Percentiles rank a stretch among this genome's conserved stretches.
Evolutionary conservation across 805 yeast species (phyloP).

Genomic region (Ogataea methylovora): DNA sequence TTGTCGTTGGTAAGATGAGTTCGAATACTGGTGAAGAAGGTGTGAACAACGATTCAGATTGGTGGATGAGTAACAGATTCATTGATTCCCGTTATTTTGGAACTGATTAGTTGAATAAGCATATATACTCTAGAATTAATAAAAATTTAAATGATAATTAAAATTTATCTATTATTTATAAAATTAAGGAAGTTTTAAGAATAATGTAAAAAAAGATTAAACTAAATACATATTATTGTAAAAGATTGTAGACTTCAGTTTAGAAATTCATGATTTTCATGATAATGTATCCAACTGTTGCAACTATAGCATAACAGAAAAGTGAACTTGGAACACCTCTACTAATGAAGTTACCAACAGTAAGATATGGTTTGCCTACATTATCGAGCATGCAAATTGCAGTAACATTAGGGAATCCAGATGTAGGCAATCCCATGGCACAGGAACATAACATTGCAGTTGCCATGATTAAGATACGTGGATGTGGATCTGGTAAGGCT

Average conservation of each 20-base stretch:
- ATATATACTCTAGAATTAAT: too few relatives aligned
- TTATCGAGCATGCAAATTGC: conserved; percentile 94
- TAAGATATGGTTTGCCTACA: conserved; percentile 81
- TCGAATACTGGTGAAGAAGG: conserved; percentile 18
- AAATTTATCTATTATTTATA: too few relatives aligned
- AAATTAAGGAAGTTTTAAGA: too few relatives aligned
- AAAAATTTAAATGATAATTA: too few relatives aligned
- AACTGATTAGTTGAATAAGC: too few relatives aligned
- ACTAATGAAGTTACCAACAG: conserved; percentile 78
- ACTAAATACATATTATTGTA: too few relatives aligned
- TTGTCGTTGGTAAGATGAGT: conserved; percentile 66
- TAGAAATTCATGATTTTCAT: conserved; percentile 54
- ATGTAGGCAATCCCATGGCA: conserved; percentile 97
- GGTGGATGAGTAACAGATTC: conserved; percentile 61
- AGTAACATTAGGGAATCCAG: conserved; percentile 96
- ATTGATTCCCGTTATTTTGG: conserved; percentile 79
- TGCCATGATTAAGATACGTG: conserved; percentile 67
- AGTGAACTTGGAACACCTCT: conserved; percentile 88
- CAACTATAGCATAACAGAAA: conserved; percentile 62
- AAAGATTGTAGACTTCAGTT: neutral
- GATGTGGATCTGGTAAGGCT: conserved; percentile 69
- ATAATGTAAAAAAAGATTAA: too few relatives aligned
- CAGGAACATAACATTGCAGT: conserved; percentile 72
- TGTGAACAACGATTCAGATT: conserved; percentile 33
- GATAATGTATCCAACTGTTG: conserved; percentile 71